Base-by-base conservation (phyloP, 2,329 filamentous ascomycete genomes). In the Rugonectria rugulosa region DNA sequence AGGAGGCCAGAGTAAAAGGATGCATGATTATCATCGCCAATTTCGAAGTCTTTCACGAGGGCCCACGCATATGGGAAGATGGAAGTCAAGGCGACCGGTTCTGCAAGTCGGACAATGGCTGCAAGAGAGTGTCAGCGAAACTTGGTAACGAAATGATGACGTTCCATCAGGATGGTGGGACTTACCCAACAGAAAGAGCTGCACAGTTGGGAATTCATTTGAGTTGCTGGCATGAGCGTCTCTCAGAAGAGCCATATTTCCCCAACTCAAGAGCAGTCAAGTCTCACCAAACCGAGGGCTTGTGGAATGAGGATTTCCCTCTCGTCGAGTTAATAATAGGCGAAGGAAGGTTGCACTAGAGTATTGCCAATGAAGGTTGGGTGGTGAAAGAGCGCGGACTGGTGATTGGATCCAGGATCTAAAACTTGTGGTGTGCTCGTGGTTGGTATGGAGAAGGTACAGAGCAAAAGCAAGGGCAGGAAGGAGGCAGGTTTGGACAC, bases 11-110 rank as follows among this genome's bases (percentile, higher is more conserved):
- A 90, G 75, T 96, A 96, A 76, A 91, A 94, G 31, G 88, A 96
- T 57, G 91, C 90, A 85, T 93, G 85, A 75, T 84, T 79, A 63
- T 87, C 84, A 65, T 85, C 82, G 59, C 88, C 90, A 64, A 93
- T 81, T 34, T 90, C 70, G 73, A 92, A 92, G 65, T 86, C 81
- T 74, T 90, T 90, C 63, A 94, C 88, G 64, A 94, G 86, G 57
- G 89, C 84, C 89, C 90, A 96, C 57, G 91, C 91, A 74, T 97
- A 97, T 17, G 93, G 93, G 68, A 94, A 96, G 74, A 97, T 95
- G 69, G 91, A 95, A 2, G 92, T 97, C 61, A 97, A 84, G 45
- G 93, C 92, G 66, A 97, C 94, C 19, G 93, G 93, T 75, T 97
- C 93, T 48, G 92, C 91, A 64, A 97, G 86, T 60, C 93, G 91